phyloP scores from a whole-genome alignment of 2,329 filamentous ascomycete genomes.

The Capronia coronata region DNA sequence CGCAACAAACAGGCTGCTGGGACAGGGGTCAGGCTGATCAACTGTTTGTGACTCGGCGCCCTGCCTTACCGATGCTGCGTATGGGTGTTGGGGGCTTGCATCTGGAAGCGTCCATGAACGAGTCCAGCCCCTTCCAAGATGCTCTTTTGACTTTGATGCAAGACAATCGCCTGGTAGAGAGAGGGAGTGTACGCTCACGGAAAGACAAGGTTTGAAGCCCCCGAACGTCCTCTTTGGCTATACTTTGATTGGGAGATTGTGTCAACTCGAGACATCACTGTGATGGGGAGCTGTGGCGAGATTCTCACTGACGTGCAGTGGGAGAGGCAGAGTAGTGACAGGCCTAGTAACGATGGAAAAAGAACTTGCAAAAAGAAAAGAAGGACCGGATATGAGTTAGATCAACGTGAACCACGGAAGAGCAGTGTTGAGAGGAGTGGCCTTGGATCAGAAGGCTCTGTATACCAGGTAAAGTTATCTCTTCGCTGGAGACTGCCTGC shows the following conservation, averaged over 20 bases:
- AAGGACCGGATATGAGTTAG: too few relatives aligned
- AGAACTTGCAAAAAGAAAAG: too few relatives aligned
- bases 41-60: conserved; percentile 6
- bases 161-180: not conserved
- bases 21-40: conserved; percentile 2
- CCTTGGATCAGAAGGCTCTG: too few relatives aligned
- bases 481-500: too few relatives aligned
- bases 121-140: conserved; percentile 7
- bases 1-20: not conserved
- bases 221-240: not conserved
- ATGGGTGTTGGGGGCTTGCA: not conserved
- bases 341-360: too few relatives aligned
- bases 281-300: too few relatives aligned
- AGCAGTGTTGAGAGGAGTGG: too few relatives aligned
- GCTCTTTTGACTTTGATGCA: not conserved
- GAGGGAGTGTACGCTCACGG: not conserved
- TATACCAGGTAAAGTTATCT: too few relatives aligned
- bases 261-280: not conserved
- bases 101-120: conserved; percentile 9
- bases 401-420: too few relatives aligned
- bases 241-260: not conserved
- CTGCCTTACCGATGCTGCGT: not conserved
- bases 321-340: too few relatives aligned
- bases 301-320: too few relatives aligned
- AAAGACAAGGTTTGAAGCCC: not conserved